Percentiles rank a stretch among this genome's conserved stretches.
Evolutionary conservation across 768 basidiomycete species (phyloP).

Genomic region (Suillus alpinus): DNA sequence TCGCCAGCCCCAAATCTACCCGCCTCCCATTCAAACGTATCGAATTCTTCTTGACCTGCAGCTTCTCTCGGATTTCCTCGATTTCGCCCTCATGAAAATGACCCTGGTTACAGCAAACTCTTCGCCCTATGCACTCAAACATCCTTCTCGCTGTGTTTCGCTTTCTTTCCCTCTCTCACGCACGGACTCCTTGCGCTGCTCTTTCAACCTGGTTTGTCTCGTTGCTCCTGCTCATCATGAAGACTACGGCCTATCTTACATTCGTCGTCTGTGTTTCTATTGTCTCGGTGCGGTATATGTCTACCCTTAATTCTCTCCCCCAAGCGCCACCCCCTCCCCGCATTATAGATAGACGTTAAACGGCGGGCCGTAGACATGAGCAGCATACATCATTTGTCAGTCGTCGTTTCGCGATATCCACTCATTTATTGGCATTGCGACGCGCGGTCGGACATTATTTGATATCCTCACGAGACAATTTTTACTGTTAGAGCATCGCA

Average conservation of each 20-base stretch:
- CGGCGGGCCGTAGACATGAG: constrained; percentile 46
- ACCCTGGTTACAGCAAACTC: constrained; percentile 17
- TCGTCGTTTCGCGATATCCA: constrained; percentile 55
- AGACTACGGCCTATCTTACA: constrained; percentile 42
- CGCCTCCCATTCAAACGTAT: constrained; percentile 8
- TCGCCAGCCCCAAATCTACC: constrained; percentile 8
- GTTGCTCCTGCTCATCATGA: constrained; percentile 50
- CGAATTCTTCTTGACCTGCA: constrained; percentile 5
- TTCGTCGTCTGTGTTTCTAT: constrained; percentile 38
- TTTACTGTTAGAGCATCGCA: constrained; percentile 67
- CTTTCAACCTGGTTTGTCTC: constrained; percentile 57
- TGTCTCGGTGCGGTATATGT: constrained; percentile 30
- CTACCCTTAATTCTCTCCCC: constrained; percentile 11
- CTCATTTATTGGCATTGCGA: constrained; percentile 44
- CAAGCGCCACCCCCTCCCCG: constrained; percentile 25
- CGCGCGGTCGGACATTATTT: constrained; percentile 46
- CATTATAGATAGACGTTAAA: constrained; percentile 41
- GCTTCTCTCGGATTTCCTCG: constrained; percentile 16
- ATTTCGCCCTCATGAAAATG: constrained; percentile 21
- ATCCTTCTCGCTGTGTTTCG: constrained; percentile 20
- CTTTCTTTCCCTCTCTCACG: constrained; percentile 29
- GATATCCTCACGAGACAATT: constrained; percentile 56
- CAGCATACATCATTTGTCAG: constrained; percentile 44
- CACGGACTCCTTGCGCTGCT: constrained; percentile 58
- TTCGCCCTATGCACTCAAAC: constrained; percentile 8